These are phyloP conservation scores for Coix lacrymajobi DNA, from an alignment of 176 grass and related monocot genomes.

Conservation along the genomic window DNA sequence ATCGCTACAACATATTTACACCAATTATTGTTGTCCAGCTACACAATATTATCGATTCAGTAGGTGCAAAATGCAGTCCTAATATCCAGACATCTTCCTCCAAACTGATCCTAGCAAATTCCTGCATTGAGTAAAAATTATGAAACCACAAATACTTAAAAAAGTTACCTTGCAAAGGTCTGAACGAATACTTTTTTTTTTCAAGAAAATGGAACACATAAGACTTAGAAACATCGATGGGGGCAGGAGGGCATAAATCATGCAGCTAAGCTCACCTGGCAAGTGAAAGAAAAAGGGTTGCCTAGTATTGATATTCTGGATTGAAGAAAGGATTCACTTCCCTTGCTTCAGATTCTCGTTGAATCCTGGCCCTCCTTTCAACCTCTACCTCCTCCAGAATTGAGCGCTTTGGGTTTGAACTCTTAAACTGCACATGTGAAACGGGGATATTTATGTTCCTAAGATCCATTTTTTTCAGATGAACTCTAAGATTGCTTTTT, in stretches of 20 bases:
- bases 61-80: background rate
- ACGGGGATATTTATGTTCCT: background rate
- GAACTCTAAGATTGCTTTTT: no score
- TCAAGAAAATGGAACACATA: background rate
- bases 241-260: background rate
- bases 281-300: background rate
- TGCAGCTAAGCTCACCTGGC: background rate
- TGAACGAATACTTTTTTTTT: background rate
- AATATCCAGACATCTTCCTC: background rate
- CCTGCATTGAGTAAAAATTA: background rate
- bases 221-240: background rate
- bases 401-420: slow-evolving; percentile 50
- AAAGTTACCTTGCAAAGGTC: background rate
- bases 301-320: slow-evolving; percentile 40
- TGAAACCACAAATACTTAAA: background rate
- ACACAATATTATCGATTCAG: background rate
- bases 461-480: background rate
- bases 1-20: slow-evolving; percentile 31
- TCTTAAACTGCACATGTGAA: slow-evolving; percentile 44
- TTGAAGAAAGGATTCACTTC: slow-evolving; percentile 65
- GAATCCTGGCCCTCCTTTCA: slow-evolving; percentile 55
- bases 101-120: background rate
- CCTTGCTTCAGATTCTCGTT: slow-evolving; percentile 55
- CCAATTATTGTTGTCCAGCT: slow-evolving; percentile 7
- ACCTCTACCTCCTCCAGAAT: slow-evolving; percentile 94